These are phyloP conservation scores for Colletotrichum tanaceti DNA, from an alignment of 2,329 filamentous ascomycete species.

Conservation along the genomic window DNA sequence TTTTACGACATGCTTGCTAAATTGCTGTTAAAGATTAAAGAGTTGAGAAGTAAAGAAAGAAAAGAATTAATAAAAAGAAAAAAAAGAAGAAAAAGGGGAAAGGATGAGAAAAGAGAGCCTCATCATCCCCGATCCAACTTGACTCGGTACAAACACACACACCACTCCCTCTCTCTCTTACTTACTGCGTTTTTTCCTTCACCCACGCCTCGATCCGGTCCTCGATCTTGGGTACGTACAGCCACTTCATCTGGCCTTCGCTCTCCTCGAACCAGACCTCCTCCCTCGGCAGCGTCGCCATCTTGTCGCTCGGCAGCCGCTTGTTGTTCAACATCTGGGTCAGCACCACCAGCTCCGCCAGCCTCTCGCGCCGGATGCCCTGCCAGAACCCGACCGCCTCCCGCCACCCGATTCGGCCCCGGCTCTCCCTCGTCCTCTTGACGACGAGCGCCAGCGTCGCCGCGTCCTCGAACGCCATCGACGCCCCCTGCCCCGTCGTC, in stretches of 20 bases:
- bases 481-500: conserved; percentile 59
- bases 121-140: background rate
- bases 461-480: conserved; percentile 63
- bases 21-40: background rate
- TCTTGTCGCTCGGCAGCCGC: conserved; percentile 54
- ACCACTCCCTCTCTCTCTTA: too few species aligned
- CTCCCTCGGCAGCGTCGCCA: conserved; percentile 28
- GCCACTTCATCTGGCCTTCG: conserved; percentile 50
- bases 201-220: conserved; percentile 48
- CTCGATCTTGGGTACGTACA: conserved; percentile 56
- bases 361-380: conserved; percentile 57
- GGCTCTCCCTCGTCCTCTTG: conserved; percentile 43
- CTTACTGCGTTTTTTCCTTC: background rate
- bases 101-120: background rate
- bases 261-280: conserved; percentile 41
- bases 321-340: conserved; percentile 61
- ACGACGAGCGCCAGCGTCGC: conserved; percentile 57
- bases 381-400: conserved; percentile 59
- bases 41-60: too few species aligned
- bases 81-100: too few species aligned
- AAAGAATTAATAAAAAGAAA: too few species aligned
- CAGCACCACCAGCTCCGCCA: conserved; percentile 60
- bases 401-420: conserved; percentile 41
- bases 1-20: background rate
- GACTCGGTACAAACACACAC: background rate